phyloP scores from a whole-genome alignment of 495 filamentous ascomycete genomes.

The Penicillium crystallinum region DNA sequence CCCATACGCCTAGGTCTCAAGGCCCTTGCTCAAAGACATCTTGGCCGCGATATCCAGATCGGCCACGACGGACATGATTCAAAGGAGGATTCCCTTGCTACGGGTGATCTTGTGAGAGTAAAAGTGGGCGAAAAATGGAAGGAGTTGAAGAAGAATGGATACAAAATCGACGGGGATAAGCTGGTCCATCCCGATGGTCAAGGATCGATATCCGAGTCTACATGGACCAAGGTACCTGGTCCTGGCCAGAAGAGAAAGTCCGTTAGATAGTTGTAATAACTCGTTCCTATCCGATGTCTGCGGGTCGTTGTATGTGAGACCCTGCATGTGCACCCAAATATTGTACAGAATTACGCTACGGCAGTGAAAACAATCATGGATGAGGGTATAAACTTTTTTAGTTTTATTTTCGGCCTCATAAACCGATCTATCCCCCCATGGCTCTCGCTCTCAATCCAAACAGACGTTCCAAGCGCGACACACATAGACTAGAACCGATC shows the following conservation, averaged over 20 bases:
- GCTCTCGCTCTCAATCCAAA: conserved; percentile 11
- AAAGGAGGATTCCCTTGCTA: conserved; percentile 79
- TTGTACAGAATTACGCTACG: not conserved
- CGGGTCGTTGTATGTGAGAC: not conserved
- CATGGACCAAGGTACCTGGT: not conserved
- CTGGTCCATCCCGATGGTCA: conserved; percentile 43
- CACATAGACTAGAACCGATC: conserved; percentile 12
- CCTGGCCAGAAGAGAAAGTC: not conserved
- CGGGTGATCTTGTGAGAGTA: conserved; percentile 75
- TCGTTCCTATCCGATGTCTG: not conserved
- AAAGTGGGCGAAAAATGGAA: conserved; percentile 63
- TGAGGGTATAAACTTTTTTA: conserved; percentile 31
- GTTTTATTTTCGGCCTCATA: conserved; percentile 22
- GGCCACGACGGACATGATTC: conserved; percentile 74
- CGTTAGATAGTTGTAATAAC: not conserved
- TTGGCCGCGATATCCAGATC: conserved; percentile 73
- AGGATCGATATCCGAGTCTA: not conserved
- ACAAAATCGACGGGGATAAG: conserved; percentile 50
- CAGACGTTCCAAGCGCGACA: conserved; percentile 8
- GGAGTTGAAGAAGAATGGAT: conserved; percentile 56
- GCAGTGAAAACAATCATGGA: not conserved
- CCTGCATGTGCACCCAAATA: not conserved
- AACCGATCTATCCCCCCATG: conserved; percentile 23
- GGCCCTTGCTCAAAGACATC: conserved; percentile 54
- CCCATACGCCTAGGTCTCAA: conserved; percentile 74